Percentiles rank a stretch among this genome's conserved stretches.
phyloP scores from a whole-genome alignment of 2,329 filamentous ascomycete species.

The Aspergillus ibericus region DNA sequence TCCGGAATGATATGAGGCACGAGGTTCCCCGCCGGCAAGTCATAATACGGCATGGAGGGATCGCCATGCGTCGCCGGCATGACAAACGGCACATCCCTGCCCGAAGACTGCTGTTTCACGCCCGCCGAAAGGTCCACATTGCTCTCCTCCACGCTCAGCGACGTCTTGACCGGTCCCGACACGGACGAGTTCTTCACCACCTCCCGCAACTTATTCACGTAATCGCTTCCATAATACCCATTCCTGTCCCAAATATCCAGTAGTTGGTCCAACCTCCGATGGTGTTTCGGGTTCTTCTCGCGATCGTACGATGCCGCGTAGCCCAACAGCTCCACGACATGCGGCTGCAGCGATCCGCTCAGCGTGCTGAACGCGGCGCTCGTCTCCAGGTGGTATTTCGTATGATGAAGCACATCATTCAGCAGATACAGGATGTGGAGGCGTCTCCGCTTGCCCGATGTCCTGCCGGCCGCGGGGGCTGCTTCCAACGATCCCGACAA shows the following conservation, averaged over 20 bases:
- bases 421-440: conserved; percentile 76
- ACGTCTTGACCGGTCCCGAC: conserved; percentile 31
- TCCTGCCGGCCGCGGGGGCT: conserved; percentile 9
- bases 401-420: conserved; percentile 75
- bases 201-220: conserved; percentile 60
- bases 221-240: conserved; percentile 58
- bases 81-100: conserved; percentile 60
- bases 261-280: conserved; percentile 63
- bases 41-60: conserved; percentile 70
- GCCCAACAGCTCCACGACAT: conserved; percentile 63
- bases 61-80: conserved; percentile 80
- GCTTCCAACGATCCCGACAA: conserved; percentile 61
- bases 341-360: conserved; percentile 57
- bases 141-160: conserved; percentile 27
- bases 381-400: conserved; percentile 52
- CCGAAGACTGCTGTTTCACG: conserved; percentile 42
- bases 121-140: conserved; percentile 31
- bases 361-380: conserved; percentile 51
- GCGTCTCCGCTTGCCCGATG: conserved; percentile 66
- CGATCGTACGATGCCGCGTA: conserved; percentile 56
- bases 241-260: conserved; percentile 70
- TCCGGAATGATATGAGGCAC: conserved; percentile 76
- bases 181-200: conserved; percentile 51
- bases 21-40: conserved; percentile 78
- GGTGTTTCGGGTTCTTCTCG: conserved; percentile 64